Evolutionary conservation across 257 asterid species (phyloP), one percentile per base, ranked within the genome.

Genomic region (Fraxinus anomala): DNA sequence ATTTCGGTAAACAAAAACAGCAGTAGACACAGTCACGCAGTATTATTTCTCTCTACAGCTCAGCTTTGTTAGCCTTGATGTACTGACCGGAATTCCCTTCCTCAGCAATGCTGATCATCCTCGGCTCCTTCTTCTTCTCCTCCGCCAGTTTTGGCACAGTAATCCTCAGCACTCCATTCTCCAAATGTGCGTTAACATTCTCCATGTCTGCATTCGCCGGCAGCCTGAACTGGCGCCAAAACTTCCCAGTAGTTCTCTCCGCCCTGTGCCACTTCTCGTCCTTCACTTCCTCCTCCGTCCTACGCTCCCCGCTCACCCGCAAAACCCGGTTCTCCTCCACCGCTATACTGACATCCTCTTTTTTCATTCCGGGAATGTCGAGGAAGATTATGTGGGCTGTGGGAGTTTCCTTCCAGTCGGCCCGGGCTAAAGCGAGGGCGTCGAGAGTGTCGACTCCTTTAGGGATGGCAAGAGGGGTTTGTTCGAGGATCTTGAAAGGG

Each of bases 241-340:
- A 94, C 76, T 79, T 89, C 7, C 98, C 97, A 5, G 74, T 86
- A 0, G 90, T 86, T 47, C 97, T 82, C 87, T 94, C 97, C 66
- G 81, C 91, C 75, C 96, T 65, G 83, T 94, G 98, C 98, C 98
- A 94, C 80, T 87, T 86, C 82, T 91, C 97, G 13, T 91, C 97
- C 81, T 87, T 82, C 61, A 51, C 80, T 51, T 92, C 91, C 77
- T 82, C 94, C 81, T 86, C 96, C 16, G 79, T 71, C 80, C 74
- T 88, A 80, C 97, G 81, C 82, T 94, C 98, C 9, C 98, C 97
- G 65, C 89, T 85, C 0, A 94, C 76, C 40, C 88, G 79, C 75
- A 94, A 23, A 51, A 94, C 87, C 19, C 91, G 87, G 82, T 85
- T 88, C 10, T 92, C 97, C 80, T 82, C 87, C 83, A 88, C 84